Evolutionary conservation across 306 rosid species (phyloP).

Genomic region (Vigna mungo): DNA sequence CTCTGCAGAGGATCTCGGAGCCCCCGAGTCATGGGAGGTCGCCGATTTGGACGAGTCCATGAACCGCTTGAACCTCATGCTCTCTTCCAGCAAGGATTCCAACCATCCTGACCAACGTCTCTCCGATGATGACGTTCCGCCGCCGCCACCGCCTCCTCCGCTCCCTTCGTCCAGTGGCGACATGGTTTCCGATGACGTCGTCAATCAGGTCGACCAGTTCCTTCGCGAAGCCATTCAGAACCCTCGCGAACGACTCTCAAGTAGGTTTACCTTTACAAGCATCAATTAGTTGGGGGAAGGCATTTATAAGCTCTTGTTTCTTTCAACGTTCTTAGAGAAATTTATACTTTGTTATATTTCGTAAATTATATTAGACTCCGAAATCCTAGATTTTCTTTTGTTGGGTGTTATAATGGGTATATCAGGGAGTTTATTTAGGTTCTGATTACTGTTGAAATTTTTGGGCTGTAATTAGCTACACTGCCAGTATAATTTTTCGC

Average conservation of each 20-base stretch:
- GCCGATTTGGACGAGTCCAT: conserved; percentile 86
- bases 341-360: conserved; percentile 1
- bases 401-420: not conserved
- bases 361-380: not conserved
- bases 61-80: conserved; percentile 79
- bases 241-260: conserved; percentile 92
- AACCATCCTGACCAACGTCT: conserved; percentile 35
- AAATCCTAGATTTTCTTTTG: not conserved
- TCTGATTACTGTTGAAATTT: not conserved
- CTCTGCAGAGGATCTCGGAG: conserved; percentile 91
- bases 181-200: conserved; percentile 57
- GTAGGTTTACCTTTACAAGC: conserved; percentile 50
- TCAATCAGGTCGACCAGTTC: conserved; percentile 86
- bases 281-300: not conserved
- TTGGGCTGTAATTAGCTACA: not conserved
- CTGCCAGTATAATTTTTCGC: not conserved
- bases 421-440: conserved; percentile 25
- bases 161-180: conserved; percentile 46
- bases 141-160: conserved; percentile 41
- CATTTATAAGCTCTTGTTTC: not conserved
- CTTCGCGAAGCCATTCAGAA: conserved; percentile 95
- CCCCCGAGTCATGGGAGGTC: conserved; percentile 98
- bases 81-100: conserved; percentile 63
- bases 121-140: conserved; percentile 21
- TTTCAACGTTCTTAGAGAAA: not conserved